Conservation (phyloP, 2,329 filamentous ascomycete species). For the Thelonectria olida region DNA sequence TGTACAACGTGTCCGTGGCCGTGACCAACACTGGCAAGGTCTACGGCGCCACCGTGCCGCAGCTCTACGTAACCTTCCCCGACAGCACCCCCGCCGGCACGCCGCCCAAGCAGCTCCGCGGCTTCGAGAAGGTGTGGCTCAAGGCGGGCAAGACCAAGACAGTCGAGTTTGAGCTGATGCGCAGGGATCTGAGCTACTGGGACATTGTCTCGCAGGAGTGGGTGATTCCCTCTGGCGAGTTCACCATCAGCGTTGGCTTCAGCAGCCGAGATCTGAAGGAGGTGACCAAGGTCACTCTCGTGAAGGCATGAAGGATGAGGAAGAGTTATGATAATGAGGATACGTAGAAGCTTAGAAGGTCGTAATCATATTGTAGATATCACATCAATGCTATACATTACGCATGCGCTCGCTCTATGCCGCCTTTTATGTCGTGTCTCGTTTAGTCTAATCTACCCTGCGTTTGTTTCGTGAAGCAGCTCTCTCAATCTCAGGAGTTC, state of each 20-base stretch:
- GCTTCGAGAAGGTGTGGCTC: slow-evolving; percentile 61
- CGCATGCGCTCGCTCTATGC: background rate
- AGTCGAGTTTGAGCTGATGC: slow-evolving; percentile 56
- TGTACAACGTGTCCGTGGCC: slow-evolving; percentile 57
- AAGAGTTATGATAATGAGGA: slow-evolving; percentile 27
- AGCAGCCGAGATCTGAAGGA: slow-evolving; percentile 40
- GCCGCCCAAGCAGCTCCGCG: slow-evolving; percentile 59
- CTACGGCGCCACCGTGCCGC: slow-evolving; percentile 59
- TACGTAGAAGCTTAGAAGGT: slow-evolving; percentile 24
- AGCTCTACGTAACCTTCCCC: slow-evolving; percentile 63
- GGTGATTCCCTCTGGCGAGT: slow-evolving; percentile 42
- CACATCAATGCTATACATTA: slow-evolving; percentile 5
- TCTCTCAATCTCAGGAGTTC: slow-evolving; percentile 38
- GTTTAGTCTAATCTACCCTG: slow-evolving; percentile 35
- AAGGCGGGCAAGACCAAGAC: slow-evolving; percentile 49
- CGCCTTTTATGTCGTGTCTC: slow-evolving; percentile 6
- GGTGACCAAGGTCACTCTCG: slow-evolving; percentile 31
- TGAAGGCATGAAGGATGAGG: slow-evolving; percentile 21
- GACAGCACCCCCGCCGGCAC: slow-evolving; percentile 50
- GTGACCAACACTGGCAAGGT: slow-evolving; percentile 62
- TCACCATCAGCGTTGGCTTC: slow-evolving; percentile 39
- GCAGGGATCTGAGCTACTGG: slow-evolving; percentile 61
- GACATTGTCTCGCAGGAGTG: slow-evolving; percentile 54
- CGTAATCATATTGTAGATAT: slow-evolving; percentile 9
- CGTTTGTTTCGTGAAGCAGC: slow-evolving; percentile 35